Evolutionary conservation across 1,139 yeast species (phyloP).

Genomic region (Lizanozyma gosingica): DNA sequence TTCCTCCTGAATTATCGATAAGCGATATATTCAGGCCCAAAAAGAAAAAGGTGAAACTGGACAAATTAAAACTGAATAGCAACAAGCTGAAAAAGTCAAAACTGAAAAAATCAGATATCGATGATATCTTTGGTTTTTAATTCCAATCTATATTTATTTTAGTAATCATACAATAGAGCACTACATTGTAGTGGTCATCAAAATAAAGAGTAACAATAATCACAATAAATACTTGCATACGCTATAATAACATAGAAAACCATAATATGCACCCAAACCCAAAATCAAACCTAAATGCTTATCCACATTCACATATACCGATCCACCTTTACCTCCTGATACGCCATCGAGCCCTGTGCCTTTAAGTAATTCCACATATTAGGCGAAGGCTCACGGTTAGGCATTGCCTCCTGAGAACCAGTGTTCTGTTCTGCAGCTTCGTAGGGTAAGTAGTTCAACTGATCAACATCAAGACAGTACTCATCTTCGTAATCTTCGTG

Average conservation of each 20-base stretch:
- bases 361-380: background rate
- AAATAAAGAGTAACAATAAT: too few species aligned
- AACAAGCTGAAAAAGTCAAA: conserved; percentile 33
- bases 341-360: background rate
- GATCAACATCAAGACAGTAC: conserved; percentile 38
- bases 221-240: background rate
- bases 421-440: background rate
- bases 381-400: background rate
- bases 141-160: too few species aligned
- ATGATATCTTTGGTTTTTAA: conserved; percentile 43
- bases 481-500: conserved; percentile 36
- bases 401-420: background rate
- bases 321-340: background rate
- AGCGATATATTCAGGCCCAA: conserved; percentile 17
- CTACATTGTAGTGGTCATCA: too few species aligned
- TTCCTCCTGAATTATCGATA: too few species aligned
- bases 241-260: too few species aligned
- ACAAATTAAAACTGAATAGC: conserved; percentile 7
- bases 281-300: too few species aligned
- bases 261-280: background rate
- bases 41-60: conserved; percentile 2
- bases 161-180: too few species aligned
- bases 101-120: conserved; percentile 43
- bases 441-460: conserved; percentile 15
- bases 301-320: background rate